Evolutionary conservation across 257 asterid genomes (phyloP).

Genomic region (Solanum dulcamara): DNA sequence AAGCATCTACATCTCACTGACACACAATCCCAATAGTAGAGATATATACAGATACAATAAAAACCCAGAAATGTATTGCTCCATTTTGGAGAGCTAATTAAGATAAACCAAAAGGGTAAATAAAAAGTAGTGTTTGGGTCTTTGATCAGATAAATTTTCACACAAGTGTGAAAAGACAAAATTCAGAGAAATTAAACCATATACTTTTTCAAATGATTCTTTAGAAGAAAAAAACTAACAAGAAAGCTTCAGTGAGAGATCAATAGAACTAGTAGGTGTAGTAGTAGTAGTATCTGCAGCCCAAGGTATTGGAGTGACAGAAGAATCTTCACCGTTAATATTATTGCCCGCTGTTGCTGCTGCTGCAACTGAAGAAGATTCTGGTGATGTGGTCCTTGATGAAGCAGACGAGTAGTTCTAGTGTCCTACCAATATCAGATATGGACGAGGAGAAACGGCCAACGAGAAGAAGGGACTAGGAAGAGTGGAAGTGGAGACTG

Average conservation of each 20-base stretch:
- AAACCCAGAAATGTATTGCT: constrained; percentile 35
- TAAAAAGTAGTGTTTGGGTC: constrained; percentile 23
- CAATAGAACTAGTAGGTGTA: constrained; percentile 23
- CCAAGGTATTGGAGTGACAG: constrained; percentile 11
- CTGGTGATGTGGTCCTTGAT: no score
- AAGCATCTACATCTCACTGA: constrained; percentile 12
- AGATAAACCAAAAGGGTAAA: constrained; percentile 49
- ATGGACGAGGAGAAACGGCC: no score
- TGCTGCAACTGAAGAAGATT: neutral
- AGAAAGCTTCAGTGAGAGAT: constrained; percentile 65
- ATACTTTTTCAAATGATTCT: neutral
- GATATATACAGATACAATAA: constrained; percentile 1
- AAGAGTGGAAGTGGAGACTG: no score
- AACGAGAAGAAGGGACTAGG: no score
- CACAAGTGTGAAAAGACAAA: constrained; percentile 30
- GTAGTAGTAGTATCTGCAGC: neutral
- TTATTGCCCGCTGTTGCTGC: neutral
- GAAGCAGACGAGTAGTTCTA: no score
- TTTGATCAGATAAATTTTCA: constrained; percentile 34
- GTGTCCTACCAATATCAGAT: no score
- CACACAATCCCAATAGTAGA: constrained; percentile 3
- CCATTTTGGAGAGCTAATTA: constrained; percentile 19
- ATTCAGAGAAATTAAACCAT: neutral
- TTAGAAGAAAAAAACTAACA: constrained; percentile 10
- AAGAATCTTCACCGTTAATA: constrained; percentile 8